Conservation (phyloP, 768 basidiomycete genomes). For the Tulasnella sp. region DNA sequence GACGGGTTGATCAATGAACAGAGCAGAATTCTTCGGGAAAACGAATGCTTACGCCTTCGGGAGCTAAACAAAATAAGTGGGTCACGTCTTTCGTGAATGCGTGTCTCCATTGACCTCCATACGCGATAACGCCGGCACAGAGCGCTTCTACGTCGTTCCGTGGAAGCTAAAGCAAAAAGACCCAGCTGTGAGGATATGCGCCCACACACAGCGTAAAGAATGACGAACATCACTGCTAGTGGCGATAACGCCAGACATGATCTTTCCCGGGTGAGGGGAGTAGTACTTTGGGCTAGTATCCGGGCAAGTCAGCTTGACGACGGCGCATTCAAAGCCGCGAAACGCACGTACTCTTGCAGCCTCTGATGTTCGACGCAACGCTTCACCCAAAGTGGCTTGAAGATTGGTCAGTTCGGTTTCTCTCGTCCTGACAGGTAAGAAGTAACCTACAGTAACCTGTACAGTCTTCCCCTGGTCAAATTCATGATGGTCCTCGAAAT, state of each 20-base stretch:
- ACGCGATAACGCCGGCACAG: conserved; percentile 57
- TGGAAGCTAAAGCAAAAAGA: conserved; percentile 40
- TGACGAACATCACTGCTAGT: conserved; percentile 57
- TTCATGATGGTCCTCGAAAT: conserved; percentile 47
- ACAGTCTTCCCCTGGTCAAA: conserved; percentile 32
- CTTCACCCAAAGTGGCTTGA: conserved; percentile 61
- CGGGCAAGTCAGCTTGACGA: background rate
- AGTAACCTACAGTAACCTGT: conserved; percentile 36
- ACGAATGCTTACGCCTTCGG: conserved; percentile 24
- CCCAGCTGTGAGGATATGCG: conserved; percentile 4
- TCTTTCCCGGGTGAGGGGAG: conserved; percentile 66
- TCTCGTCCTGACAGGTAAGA: background rate
- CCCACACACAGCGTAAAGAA: background rate
- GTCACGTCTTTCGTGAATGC: conserved; percentile 80
- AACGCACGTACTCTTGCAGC: conserved; percentile 46
- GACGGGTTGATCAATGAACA: background rate
- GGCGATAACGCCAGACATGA: conserved; percentile 78
- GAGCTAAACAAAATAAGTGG: conserved; percentile 62
- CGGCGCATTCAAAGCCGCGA: background rate
- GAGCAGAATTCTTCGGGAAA: background rate
- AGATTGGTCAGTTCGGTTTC: conserved; percentile 21
- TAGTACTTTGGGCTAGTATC: conserved; percentile 46
- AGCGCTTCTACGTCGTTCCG: conserved; percentile 62
- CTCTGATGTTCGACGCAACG: conserved; percentile 52
- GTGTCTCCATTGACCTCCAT: conserved; percentile 75